phyloP scores from a whole-genome alignment of 225 moss, liverwort and hornwort genomes.

The Pleurozium schreberi region DNA sequence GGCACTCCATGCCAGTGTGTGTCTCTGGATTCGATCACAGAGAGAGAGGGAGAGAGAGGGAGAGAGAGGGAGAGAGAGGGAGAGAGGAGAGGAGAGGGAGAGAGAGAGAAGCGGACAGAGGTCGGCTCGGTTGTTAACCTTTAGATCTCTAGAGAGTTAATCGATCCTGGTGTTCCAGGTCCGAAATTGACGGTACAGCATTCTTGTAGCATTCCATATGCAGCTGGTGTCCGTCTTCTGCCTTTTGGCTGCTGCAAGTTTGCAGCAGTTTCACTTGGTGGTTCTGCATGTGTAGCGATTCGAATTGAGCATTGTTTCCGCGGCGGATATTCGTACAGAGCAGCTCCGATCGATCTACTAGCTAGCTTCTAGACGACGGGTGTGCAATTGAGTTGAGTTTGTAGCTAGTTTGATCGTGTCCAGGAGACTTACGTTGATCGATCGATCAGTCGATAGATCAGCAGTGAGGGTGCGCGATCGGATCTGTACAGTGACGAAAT shows the following conservation, averaged over 20 bases:
- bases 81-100: not conserved
- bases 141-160: not conserved
- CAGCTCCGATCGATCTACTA: not conserved
- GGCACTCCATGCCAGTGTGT: not conserved
- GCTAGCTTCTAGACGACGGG: not conserved
- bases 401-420: not conserved
- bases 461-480: not conserved
- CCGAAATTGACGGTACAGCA: not conserved
- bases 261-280: not conserved
- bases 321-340: not conserved
- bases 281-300: not conserved
- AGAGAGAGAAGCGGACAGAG: not conserved
- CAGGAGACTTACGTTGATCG: not conserved
- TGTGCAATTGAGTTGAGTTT: not conserved
- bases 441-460: not conserved
- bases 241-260: not conserved
- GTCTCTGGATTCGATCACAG: not conserved
- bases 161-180: not conserved
- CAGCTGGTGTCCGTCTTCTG: not conserved
- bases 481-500: not conserved
- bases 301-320: not conserved
- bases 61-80: not conserved
- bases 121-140: not conserved
- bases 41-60: not conserved
- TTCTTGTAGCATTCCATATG: not conserved